Evolutionary conservation across 1,284 basidiomycete genomes (phyloP).

Genomic region (Cerrena zonata): DNA sequence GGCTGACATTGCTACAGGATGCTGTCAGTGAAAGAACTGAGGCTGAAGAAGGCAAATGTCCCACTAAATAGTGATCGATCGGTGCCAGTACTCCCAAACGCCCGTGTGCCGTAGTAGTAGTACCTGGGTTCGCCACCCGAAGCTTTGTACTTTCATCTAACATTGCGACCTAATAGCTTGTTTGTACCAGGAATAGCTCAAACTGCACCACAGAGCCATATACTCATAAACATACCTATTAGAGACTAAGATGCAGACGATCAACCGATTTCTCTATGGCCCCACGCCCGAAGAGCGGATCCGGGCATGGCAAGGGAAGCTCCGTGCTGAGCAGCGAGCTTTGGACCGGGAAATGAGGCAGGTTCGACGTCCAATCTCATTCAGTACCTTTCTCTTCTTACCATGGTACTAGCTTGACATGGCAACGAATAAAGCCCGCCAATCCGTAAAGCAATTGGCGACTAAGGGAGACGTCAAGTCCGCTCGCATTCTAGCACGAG

Average conservation of each 20-base stretch:
- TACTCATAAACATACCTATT: too few species aligned
- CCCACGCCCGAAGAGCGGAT: conserved; percentile 91
- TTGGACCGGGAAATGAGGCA: conserved; percentile 90
- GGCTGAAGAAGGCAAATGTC: too few species aligned
- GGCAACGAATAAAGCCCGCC: conserved; percentile 76
- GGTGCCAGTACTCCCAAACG: too few species aligned
- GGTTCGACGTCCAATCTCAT: conserved; percentile 45
- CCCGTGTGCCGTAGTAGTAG: too few species aligned
- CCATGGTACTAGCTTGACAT: conserved; percentile 65
- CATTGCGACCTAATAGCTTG: not conserved
- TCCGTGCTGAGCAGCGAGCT: conserved; percentile 73
- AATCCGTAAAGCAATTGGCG: conserved; percentile 85
- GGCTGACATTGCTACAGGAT: too few species aligned
- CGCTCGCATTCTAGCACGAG: conserved; percentile 84
- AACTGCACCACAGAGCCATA: too few species aligned
- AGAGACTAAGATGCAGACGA: conserved; percentile 73
- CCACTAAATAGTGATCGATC: too few species aligned
- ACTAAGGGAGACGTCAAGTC: conserved; percentile 89
- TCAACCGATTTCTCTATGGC: conserved; percentile 89
- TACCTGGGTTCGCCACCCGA: too few species aligned
- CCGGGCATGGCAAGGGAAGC: conserved; percentile 79
- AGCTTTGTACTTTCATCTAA: not conserved
- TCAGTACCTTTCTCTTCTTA: not conserved
- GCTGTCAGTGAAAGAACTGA: too few species aligned
- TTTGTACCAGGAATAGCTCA: not conserved